phyloP scores from a whole-genome alignment of 768 basidiomycete species.

The Trametopsis cervina region DNA sequence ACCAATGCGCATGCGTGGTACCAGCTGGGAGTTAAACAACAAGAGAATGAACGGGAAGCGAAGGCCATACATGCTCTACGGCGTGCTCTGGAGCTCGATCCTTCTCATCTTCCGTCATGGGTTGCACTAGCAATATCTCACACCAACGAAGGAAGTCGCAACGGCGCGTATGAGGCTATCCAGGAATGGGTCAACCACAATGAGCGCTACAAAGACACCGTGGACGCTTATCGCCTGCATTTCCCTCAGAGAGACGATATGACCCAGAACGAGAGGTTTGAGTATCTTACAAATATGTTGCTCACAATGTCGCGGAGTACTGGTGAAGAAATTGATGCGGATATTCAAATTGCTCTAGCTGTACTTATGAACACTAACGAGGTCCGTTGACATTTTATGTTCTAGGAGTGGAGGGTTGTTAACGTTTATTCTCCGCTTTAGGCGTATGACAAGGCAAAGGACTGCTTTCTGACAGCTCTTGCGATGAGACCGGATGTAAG shows the following conservation, averaged over 20 bases:
- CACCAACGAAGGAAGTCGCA: conserved; percentile 81
- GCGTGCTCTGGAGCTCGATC: conserved; percentile 76
- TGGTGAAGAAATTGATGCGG: conserved; percentile 72
- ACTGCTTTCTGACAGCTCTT: conserved; percentile 89
- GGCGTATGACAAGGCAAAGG: conserved; percentile 89
- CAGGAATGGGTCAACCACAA: conserved; percentile 76
- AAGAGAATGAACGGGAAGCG: conserved; percentile 93
- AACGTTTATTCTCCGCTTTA: too few species aligned
- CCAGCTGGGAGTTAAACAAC: conserved; percentile 91
- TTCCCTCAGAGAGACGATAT: conserved; percentile 24
- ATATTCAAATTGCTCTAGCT: conserved; percentile 92
- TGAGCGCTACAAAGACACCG: conserved; percentile 42
- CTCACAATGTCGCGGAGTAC: conserved; percentile 70
- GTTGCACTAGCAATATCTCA: conserved; percentile 86
- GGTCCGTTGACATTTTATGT: conserved; percentile 35
- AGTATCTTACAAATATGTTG: conserved; percentile 62
- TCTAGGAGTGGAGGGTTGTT: neutral
- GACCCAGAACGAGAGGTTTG: conserved; percentile 34
- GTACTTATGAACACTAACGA: conserved; percentile 90
- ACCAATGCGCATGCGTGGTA: conserved; percentile 75
- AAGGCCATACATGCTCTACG: conserved; percentile 83
- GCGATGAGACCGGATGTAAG: conserved; percentile 79
- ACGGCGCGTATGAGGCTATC: conserved; percentile 72
- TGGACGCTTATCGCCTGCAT: conserved; percentile 32
- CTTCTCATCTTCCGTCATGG: conserved; percentile 72